Evolutionary conservation across 2,329 filamentous ascomycete genomes (phyloP).

Genomic region (Nemania abortiva): DNA sequence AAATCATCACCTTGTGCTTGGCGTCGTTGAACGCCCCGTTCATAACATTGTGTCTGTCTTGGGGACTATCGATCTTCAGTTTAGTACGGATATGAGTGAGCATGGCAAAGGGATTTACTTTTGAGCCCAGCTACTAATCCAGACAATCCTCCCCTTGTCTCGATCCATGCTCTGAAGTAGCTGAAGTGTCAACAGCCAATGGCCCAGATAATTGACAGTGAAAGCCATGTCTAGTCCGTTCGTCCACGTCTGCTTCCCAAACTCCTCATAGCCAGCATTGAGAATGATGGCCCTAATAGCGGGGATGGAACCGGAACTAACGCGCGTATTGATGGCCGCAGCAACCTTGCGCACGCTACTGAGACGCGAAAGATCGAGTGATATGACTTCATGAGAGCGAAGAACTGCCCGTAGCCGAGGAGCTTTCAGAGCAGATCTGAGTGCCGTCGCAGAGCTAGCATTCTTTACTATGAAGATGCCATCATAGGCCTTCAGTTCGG

Average conservation of each 20-base stretch:
- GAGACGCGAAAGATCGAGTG: neutral
- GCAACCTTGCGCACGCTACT: neutral
- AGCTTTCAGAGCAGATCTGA: neutral
- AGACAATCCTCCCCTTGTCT: conserved; percentile 39
- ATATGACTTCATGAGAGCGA: neutral
- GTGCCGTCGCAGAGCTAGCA: neutral
- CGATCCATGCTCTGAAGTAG: conserved; percentile 45
- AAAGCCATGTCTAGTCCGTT: conserved; percentile 46
- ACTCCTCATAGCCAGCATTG: conserved; percentile 49
- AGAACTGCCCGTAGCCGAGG: neutral
- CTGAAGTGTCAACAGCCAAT: conserved; percentile 44
- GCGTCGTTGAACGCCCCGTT: neutral
- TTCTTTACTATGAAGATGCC: neutral
- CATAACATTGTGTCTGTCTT: neutral
- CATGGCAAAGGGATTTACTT: conserved; percentile 47
- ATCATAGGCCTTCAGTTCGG: neutral
- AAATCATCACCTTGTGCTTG: neutral
- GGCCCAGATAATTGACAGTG: conserved; percentile 44
- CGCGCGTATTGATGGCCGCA: neutral
- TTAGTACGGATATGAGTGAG: neutral
- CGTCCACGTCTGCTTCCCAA: conserved; percentile 38
- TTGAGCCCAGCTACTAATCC: conserved; percentile 45
- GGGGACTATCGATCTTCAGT: neutral
- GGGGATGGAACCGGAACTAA: conserved; percentile 48
- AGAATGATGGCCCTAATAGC: conserved; percentile 57